Percentiles rank a stretch among this genome's conserved stretches.
Conservation (phyloP, 1,284 basidiomycete genomes). For the Trametes pubescens region DNA sequence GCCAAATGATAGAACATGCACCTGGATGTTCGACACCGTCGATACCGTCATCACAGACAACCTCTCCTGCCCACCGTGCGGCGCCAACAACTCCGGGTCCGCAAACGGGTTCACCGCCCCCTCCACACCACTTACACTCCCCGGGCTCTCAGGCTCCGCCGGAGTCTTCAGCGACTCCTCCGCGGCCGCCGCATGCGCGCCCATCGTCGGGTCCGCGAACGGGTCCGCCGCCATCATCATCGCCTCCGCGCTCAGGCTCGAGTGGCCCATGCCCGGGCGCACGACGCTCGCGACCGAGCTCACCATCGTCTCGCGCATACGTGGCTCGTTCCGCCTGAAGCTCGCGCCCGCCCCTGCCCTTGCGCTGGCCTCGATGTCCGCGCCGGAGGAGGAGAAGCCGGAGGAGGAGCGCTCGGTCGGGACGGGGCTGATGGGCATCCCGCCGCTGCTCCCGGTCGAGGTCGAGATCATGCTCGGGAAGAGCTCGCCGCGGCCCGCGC, state of each 20-base stretch:
- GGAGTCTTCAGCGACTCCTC: conserved; percentile 9
- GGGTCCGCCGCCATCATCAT: conserved; percentile 25
- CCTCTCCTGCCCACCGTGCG: conserved; percentile 1
- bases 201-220: conserved; percentile 35
- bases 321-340: conserved; percentile 3
- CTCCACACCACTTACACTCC: background rate
- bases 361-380: background rate
- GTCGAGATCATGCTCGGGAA: conserved; percentile 31
- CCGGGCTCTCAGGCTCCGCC: background rate
- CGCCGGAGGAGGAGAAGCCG: background rate
- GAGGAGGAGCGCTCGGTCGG: conserved; percentile 5
- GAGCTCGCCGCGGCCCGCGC: conserved; percentile 25
- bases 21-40: conserved; percentile 13
- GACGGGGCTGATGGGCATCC: conserved; percentile 24
- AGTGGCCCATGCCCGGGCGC: conserved; percentile 17
- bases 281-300: conserved; percentile 23
- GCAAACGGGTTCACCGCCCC: conserved; percentile 31
- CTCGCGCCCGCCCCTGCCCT: background rate
- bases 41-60: conserved; percentile 16
- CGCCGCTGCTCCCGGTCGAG: conserved; percentile 16
- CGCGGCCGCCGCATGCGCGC: conserved; percentile 15
- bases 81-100: conserved; percentile 21
- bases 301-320: conserved; percentile 28
- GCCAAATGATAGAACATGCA: background rate
- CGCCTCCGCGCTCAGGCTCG: conserved; percentile 30